These are phyloP conservation scores for Xylariaceae sp. DNA, from an alignment of 2,329 filamentous ascomycete genomes.

Conservation along the genomic window DNA sequence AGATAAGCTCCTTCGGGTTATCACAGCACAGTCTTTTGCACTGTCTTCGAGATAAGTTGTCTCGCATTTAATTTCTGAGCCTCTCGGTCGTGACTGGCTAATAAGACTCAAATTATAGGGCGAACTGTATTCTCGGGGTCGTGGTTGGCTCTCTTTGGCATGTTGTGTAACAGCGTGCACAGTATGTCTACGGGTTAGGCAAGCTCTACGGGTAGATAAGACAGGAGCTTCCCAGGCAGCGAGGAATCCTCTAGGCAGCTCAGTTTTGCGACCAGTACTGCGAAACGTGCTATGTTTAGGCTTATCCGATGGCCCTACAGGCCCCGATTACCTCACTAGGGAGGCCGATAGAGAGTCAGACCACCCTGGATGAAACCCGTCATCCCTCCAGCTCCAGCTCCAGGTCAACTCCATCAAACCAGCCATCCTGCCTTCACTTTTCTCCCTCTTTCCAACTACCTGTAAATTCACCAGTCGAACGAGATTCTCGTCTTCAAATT, in stretches of 20 bases:
- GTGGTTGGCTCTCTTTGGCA: too few species aligned
- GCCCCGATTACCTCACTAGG: not conserved
- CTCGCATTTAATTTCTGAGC: too few species aligned
- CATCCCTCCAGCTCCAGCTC: too few species aligned
- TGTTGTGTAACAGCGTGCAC: not conserved
- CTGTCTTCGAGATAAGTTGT: too few species aligned
- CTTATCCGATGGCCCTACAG: not conserved
- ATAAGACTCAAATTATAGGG: too few species aligned
- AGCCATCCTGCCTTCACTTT: not conserved
- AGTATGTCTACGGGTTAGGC: not conserved
- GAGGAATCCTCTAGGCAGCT: not conserved
- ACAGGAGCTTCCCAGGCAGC: too few species aligned
- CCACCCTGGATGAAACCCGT: too few species aligned
- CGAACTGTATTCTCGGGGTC: too few species aligned
- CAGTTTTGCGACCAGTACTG: not conserved
- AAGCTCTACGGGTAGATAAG: not conserved
- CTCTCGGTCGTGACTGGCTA: too few species aligned
- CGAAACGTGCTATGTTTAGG: not conserved
- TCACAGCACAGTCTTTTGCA: too few species aligned
- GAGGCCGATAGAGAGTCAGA: too few species aligned
- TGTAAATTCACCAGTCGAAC: not conserved
- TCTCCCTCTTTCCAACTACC: not conserved
- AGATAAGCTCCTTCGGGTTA: too few species aligned
- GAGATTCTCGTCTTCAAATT: conserved; percentile 1
- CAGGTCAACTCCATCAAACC: not conserved